Conservation (phyloP, 2,329 filamentous ascomycete species). For the Escovopsis weberi region DNA sequence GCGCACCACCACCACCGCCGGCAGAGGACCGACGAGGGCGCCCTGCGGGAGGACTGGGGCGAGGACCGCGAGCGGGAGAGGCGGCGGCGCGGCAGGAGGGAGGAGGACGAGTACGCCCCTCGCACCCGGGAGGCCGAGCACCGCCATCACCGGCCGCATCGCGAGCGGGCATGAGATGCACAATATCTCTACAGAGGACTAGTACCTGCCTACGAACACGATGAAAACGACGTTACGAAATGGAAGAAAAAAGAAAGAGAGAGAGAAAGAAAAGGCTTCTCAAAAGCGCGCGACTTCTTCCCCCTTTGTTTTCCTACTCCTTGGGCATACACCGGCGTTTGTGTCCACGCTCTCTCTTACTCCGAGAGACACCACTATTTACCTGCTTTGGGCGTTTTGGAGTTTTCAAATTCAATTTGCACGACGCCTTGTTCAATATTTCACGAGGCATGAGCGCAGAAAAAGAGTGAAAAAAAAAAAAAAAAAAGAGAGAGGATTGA, state of each 20-base stretch:
- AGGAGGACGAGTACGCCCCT: conserved; percentile 10
- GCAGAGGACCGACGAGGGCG: conserved; percentile 16
- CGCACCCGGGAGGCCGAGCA: conserved; percentile 6
- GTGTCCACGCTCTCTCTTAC: not conserved
- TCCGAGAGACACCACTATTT: too few species aligned
- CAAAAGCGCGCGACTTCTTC: not conserved
- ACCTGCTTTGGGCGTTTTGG: too few species aligned
- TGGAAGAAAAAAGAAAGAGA: not conserved
- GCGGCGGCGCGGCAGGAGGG: conserved; percentile 9
- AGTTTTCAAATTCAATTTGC: too few species aligned
- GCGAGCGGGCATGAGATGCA: conserved; percentile 4
- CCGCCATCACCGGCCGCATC: conserved; percentile 9
- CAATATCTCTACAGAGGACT: too few species aligned
- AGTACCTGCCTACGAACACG: not conserved
- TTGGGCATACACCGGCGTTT: not conserved
- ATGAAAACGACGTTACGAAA: not conserved
- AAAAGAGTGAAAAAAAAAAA: not conserved
- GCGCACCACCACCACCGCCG: conserved; percentile 18
- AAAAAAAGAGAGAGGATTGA: not conserved
- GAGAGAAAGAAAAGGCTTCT: not conserved
- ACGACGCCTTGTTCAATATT: too few species aligned
- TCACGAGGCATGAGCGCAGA: too few species aligned
- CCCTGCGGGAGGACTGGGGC: conserved; percentile 1
- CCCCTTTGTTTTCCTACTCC: not conserved
- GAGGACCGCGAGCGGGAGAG: conserved; percentile 7